These are phyloP conservation scores for Dictyostelium purpureum DNA, from an alignment of 78 protist genomes.

Conservation along the genomic window DNA sequence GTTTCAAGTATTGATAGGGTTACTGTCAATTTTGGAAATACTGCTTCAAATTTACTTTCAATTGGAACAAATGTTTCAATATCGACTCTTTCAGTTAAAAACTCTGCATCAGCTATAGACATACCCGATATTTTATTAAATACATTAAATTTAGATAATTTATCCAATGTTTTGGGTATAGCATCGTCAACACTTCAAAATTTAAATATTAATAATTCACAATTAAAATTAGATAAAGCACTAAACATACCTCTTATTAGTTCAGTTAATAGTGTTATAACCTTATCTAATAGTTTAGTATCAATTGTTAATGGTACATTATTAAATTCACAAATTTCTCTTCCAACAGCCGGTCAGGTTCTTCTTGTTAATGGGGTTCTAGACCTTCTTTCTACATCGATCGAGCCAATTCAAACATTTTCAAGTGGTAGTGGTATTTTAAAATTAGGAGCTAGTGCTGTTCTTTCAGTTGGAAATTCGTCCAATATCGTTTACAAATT, in stretches of 20 bases:
- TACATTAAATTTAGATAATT: not conserved
- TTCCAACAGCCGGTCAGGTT: not conserved
- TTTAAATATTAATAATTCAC: not conserved
- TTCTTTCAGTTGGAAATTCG: not conserved
- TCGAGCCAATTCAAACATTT: not conserved
- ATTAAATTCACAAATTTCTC: not conserved
- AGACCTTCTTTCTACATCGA: not conserved
- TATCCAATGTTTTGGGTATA: not conserved
- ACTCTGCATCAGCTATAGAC: not conserved
- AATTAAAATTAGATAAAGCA: not conserved
- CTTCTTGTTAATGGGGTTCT: not conserved
- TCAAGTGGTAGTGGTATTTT: not conserved
- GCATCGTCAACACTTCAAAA: not conserved
- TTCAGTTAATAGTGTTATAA: not conserved
- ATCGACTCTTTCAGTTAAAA: not conserved
- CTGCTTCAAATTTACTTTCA: not conserved
- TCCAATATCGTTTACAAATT: not conserved
- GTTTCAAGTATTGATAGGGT: not conserved
- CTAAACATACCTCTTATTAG: not conserved
- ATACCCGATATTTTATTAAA: not conserved
- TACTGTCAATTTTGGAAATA: not conserved
- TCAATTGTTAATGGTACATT: not conserved
- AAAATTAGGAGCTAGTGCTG: not conserved
- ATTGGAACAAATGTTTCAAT: not conserved
- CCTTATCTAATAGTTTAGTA: not conserved